Percentiles rank a stretch among this genome's conserved stretches.
phyloP scores from a whole-genome alignment of 23 red algal species.

The Gracilaria domingensis region DNA sequence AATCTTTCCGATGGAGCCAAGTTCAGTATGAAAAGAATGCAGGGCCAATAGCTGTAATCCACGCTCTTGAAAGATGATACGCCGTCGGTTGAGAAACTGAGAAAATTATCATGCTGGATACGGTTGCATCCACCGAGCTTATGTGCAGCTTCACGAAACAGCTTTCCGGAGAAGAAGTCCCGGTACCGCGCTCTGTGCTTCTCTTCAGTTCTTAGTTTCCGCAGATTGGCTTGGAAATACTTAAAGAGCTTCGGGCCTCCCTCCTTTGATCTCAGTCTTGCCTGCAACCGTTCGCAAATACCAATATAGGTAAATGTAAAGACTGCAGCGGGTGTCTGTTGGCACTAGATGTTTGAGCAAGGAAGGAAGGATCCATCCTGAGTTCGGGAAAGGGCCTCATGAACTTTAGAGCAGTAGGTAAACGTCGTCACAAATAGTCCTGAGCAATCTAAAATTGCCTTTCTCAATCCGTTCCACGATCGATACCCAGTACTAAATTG shows the following conservation, averaged over 20 bases:
- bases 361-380: not conserved
- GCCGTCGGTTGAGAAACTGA: slow-evolving; percentile 11
- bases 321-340: not conserved
- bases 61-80: slow-evolving; percentile 4
- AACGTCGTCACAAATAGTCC: not conserved
- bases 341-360: not conserved
- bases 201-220: not conserved
- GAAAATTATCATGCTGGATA: not conserved
- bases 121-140: not conserved
- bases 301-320: not conserved
- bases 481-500: too few species aligned
- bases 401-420: not conserved
- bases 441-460: not conserved
- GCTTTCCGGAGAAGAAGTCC: slow-evolving; percentile 7
- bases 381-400: not conserved
- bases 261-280: not conserved
- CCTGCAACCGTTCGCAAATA: not conserved
- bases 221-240: not conserved
- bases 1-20: not conserved
- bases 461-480: too few species aligned
- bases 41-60: slow-evolving; percentile 22
- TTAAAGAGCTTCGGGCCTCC: not conserved
- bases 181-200: not conserved
- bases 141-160: not conserved
- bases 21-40: not conserved